Conservation (phyloP, 148 eudicot species). For the Rhododendron henanense region DNA sequence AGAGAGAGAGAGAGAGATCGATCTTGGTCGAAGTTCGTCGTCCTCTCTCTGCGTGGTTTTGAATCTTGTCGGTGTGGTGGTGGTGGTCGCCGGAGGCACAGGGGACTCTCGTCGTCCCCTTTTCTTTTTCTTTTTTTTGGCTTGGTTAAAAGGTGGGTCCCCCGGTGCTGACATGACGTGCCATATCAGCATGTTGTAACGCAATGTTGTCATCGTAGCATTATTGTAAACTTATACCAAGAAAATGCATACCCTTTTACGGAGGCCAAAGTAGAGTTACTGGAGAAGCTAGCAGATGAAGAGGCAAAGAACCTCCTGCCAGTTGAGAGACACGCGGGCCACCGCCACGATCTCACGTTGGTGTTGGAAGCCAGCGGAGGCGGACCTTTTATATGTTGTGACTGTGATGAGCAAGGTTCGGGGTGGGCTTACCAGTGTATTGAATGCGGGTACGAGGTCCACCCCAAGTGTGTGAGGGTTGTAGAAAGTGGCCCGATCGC, state of each 20-base stretch:
- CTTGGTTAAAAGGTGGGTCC: no score
- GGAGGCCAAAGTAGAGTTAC: slow-evolving; percentile 29
- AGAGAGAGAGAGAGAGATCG: slow-evolving; percentile 17
- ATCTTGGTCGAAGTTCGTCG: neutral
- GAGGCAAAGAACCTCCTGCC: slow-evolving; percentile 45
- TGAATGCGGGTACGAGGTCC: slow-evolving; percentile 76
- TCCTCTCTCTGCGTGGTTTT: no score
- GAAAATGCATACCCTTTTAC: slow-evolving; percentile 72
- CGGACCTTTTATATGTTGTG: slow-evolving; percentile 70
- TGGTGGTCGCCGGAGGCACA: no score
- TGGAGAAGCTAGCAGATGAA: slow-evolving; percentile 60
- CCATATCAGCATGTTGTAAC: no score
- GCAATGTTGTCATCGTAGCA: no score
- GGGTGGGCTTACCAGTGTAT: slow-evolving; percentile 75
- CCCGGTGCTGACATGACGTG: no score
- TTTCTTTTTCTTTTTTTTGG: no score
- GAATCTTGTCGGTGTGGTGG: no score
- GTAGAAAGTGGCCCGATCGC: neutral
- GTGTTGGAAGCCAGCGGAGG: slow-evolving; percentile 65
- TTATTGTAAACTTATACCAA: slow-evolving; percentile 45
- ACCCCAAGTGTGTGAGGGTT: slow-evolving; percentile 55
- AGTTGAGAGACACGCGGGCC: slow-evolving; percentile 40
- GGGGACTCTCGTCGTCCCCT: no score
- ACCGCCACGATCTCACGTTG: slow-evolving; percentile 53
- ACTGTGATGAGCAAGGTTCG: slow-evolving; percentile 68